Base-by-base conservation (phyloP, 2,329 filamentous ascomycete species). In the Penicillium sp. region DNA sequence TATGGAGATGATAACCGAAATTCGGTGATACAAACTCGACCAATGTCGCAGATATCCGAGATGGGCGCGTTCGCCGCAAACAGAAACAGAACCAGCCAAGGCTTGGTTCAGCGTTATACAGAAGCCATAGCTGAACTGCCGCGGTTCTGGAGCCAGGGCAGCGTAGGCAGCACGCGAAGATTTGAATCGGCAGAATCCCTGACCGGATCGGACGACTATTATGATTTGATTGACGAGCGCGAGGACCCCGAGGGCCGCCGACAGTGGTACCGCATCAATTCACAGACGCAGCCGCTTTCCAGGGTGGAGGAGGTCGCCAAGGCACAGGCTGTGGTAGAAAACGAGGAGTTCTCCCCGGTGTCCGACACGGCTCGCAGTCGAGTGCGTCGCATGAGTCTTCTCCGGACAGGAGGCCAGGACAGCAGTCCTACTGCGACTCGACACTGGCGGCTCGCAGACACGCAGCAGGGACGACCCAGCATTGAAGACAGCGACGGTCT, bases 101-200 rank as follows among this genome's bases (percentile, higher is more conserved):
- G 69, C 23, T 58, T 72, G n/a, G 71, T 71, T 9, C 69, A 71
- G 47, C 66, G 72, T 48, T 73, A 74, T 56, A 69, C 70, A 0
- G 67, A 68, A 9, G 65, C 68, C 16, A 69, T 73, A 52, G 64
- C 70, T 9, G 70, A 71, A 2, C 63, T 74, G 11, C 71, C 71
- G 8, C 68, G 66, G 18, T 71, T 71, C 58, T 71, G 67, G 64
- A 73, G 70, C 45, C 68, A 73, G 38, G 60, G 63, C 18, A 73
- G 70, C 55, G 51, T 74, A 52, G 61, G 55, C 50, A 66, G 66
- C 60, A 54, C 57, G 35, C 62, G 60, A 26, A 67, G 60, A 2
- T 55, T 63, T 28, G 68, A 65, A n/a, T 61, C 60, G 3, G 64
- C 61, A 14, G 59, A 56, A 48, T 59, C 50, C 23, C 42, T 58